Base-by-base conservation (phyloP, 495 filamentous ascomycete genomes). In the Penicillium bialowiezense region DNA sequence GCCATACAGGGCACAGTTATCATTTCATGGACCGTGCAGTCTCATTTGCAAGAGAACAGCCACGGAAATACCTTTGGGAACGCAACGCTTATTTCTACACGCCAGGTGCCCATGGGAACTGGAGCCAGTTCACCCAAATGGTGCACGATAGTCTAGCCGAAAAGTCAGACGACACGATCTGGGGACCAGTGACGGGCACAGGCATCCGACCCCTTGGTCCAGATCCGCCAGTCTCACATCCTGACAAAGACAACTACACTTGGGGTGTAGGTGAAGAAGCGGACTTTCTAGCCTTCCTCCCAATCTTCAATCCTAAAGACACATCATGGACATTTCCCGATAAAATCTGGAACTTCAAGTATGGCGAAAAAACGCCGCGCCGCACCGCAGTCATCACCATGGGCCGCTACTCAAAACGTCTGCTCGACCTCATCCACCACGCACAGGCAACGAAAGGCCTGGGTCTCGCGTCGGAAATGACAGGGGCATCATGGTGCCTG, bases 211-310 rank as follows among this genome's bases (percentile, higher is more conserved):
- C 85, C 0, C 52, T 82, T 19, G 87, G 86, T 18, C 83, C 82
- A 5, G 63, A 70, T 7, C 77, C 82, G 0, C 85, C 84, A 17
- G 75, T 80, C 0, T 41, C 56, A 10, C 54, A 68, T 0, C 72
- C 83, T 3, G 71, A 77, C 17, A 56, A 82, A 3, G 87, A 90
- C 61, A 59, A 80, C 29, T 88, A 84, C 61, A 55, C 72, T 42
- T 90, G 86, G 87, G 88, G 88, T 19, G 79, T 88, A 13, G 84
- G 78, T 41, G 87, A 90, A 66, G 84, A 88, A 42, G 88, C 88
- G 17, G 88, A 91, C 59, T 68, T 86, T 49, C 87, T 90, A 51
- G 83, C 82, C 3, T 71, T 88, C 28, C 74, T 81, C 0, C 87
- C 88, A 5, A 84, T 89, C 19, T 86, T 87, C 68, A 80, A 88